Base-by-base conservation (phyloP, 2,329 filamentous ascomycete species). In the Mycogone perniciosa region DNA sequence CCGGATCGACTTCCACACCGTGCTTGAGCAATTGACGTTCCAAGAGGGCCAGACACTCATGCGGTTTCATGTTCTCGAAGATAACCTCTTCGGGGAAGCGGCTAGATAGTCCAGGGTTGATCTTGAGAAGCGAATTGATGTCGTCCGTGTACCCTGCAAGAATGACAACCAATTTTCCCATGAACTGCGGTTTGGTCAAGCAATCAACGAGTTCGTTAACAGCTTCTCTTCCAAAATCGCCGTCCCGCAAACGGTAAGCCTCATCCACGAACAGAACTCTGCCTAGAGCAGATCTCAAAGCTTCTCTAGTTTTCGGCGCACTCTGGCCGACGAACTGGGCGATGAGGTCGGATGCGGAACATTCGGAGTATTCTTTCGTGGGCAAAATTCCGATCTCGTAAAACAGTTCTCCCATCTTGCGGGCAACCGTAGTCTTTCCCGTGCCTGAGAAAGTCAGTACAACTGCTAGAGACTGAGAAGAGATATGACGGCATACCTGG, bases 121-220 rank as follows among this genome's bases (percentile, higher is more conserved):
- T 29, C 3, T 29, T 35, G 30, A 48, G n/a, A n/a, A 48, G 39
- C 11, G 2, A 9, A 26, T 55, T 38, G 27, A 56, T 52, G 10
- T 54, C 52, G 2, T 44, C 13, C 2, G 35, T 40, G 11, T 54
- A 56, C 9, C 54, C 54, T 3, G 54, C 48, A 7, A 56, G 34
- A 4, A 56, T 39, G 9, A 54, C 49, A 7, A 56, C 46, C 37
- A 56, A 44, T 20, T 54, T 54, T n/a, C 39, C 29, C n/a, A 43
- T 4, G 29, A 52, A 54, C 7, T 33, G 41, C 4, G 48, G 39
- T 26, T 52, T 53, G 6, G 46, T 56, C 38, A 56, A 29, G 33
- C 37, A 39, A 34, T 54, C 46, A 3, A 54, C 51, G 6, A 49
- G 31, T 7, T 38, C 46, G 26, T 48, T 48, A 8, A 41, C 41